Evolutionary conservation across 1,284 basidiomycete species (phyloP).

Genomic region (Austroboletus olivaceoglutinosus): DNA sequence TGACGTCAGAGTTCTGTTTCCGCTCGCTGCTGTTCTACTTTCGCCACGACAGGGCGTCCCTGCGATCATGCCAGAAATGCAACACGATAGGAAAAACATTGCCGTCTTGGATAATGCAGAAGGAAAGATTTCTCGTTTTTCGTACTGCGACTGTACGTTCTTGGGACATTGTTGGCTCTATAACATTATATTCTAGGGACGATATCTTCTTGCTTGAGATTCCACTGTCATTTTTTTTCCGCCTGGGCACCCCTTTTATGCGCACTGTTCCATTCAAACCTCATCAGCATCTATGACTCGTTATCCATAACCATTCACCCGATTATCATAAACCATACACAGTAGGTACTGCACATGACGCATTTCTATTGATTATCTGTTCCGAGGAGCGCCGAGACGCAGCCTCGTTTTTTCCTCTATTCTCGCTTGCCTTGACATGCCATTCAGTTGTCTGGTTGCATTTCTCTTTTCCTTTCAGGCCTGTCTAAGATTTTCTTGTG

Average conservation of each 20-base stretch:
- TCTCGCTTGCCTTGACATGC: no score
- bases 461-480: neutral
- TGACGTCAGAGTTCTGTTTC: conserved; percentile 15
- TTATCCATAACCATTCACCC: conserved; percentile 13
- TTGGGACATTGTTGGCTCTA: conserved; percentile 36
- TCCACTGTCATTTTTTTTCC: conserved; percentile 4
- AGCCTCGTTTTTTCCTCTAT: neutral
- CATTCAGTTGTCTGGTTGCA: conserved; percentile 8
- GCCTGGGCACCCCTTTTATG: conserved; percentile 17
- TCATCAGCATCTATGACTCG: conserved; percentile 29
- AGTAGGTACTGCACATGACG: conserved; percentile 32
- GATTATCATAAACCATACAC: conserved; percentile 23
- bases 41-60: no score
- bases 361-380: conserved; percentile 27
- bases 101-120: conserved; percentile 24
- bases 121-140: conserved; percentile 10
- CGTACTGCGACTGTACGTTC: conserved; percentile 28
- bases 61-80: conserved; percentile 3
- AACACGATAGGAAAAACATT: no score
- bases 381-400: conserved; percentile 8
- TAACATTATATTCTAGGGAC: conserved; percentile 37
- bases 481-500: conserved; percentile 16
- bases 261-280: conserved; percentile 3
- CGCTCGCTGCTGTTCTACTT: neutral
- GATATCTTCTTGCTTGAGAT: conserved; percentile 30